A percentile compares a stretch with the other conserved stretches of the same genome.
phyloP scores from a whole-genome alignment of 345 rosid genomes.

The Brassica incana region DNA sequence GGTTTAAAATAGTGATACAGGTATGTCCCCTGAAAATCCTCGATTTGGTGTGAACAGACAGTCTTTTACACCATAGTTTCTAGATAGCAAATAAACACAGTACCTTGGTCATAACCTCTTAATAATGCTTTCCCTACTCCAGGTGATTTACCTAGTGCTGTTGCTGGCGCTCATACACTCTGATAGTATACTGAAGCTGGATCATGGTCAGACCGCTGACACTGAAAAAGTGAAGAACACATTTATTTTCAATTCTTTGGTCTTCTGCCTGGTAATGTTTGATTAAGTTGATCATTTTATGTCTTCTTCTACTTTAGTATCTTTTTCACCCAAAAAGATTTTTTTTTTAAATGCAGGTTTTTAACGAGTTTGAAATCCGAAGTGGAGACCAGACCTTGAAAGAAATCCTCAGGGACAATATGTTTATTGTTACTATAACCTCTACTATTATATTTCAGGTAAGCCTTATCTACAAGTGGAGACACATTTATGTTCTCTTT shows the following conservation, averaged over 20 bases:
- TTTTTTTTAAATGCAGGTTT: slow-evolving; percentile 41
- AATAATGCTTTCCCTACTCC: neutral
- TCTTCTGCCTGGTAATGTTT: slow-evolving; percentile 63
- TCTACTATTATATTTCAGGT: slow-evolving; percentile 63
- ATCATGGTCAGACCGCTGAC: slow-evolving; percentile 35
- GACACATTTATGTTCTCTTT: neutral
- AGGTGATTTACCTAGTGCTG: slow-evolving; percentile 66
- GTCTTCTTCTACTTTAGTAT: neutral
- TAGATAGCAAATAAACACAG: neutral
- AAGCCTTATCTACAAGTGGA: slow-evolving; percentile 3
- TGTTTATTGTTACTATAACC: slow-evolving; percentile 59
- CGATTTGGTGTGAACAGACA: neutral
- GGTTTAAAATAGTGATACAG: slow-evolving; percentile 76
- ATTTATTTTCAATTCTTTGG: slow-evolving; percentile 65
- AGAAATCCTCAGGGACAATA: slow-evolving; percentile 62
- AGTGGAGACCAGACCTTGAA: slow-evolving; percentile 60
- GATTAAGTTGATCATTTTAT: neutral
- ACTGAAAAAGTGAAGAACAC: slow-evolving; percentile 68
- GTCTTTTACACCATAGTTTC: neutral
- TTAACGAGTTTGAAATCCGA: slow-evolving; percentile 74
- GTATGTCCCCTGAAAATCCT: slow-evolving; percentile 30
- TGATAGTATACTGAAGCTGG: slow-evolving; percentile 47
- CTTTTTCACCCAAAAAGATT: neutral
- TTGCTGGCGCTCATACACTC: slow-evolving; percentile 57
- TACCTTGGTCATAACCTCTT: neutral